Evolutionary conservation across 306 rosid genomes (phyloP), one percentile per base, ranked within the genome.

Genomic region (Vicia faba): DNA sequence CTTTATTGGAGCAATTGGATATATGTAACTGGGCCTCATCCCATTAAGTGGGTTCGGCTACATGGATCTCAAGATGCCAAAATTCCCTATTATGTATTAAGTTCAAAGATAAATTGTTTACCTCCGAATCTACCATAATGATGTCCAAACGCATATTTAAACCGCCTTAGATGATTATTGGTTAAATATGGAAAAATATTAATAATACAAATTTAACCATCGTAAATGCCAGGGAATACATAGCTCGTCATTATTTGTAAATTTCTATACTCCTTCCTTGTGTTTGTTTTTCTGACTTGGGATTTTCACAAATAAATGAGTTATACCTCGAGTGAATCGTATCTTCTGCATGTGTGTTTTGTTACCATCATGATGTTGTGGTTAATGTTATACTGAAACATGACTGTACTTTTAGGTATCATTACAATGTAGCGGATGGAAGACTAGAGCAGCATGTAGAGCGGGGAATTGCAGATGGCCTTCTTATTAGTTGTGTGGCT

Each of bases 381-480:
- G 61, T 62, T 20, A 20, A 20, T 20, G 23, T 20, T 51, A 45
- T 46, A 65, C 70, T 65, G 54, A 65, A 46, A 46, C 35, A 46
- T 70, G 61, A 60, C 49, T 76, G 44, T 61, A 19, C 39, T 38
- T 9, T 70, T 75, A 92, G 98, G 95, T 92, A 89, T 77, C 98
- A 92, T 83, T 92, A 92, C 79, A 89, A 89, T 60, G 96, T 92
- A 18, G 91, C 98, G 44, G 96, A 92, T 83, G 80, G 79, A 61
- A 84, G 96, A 78, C 78, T 92, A 84, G 87, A 85, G 0, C 98
- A 89, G 46, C 98, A 89, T 63, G 96, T 92, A 54, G 98, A 92
- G 72, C 88, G 90, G 72, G 98, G 98, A 50, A 80, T 86, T 83
- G 89, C 96, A 50, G 98, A 92, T 68, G 98, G 98, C 33, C 87